phyloP scores from a whole-genome alignment of 2,329 filamentous ascomycete genomes.

The Aspergillus pseudotamarii region DNA sequence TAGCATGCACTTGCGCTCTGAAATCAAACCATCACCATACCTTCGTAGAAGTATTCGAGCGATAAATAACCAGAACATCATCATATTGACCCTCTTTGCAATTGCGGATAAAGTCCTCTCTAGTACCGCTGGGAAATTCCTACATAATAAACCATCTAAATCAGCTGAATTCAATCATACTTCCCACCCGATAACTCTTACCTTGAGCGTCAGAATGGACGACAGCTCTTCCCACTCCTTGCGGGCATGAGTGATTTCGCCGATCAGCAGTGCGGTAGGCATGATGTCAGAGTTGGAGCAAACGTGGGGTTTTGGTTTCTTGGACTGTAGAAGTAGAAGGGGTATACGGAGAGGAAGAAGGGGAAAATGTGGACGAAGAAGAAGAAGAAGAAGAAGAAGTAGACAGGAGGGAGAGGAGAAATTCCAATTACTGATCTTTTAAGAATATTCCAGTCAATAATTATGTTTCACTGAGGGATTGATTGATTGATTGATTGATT shows the following conservation, averaged over 20 bases:
- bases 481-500: not conserved
- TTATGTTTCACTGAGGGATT: not conserved
- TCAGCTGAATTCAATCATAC: not conserved
- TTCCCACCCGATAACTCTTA: conserved; percentile 15
- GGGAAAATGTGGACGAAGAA: conserved; percentile 1
- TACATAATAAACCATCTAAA: conserved; percentile 23
- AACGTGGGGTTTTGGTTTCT: conserved; percentile 2
- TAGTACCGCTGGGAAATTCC: conserved; percentile 57
- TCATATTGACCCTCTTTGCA: conserved; percentile 59
- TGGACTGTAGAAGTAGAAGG: too few species aligned
- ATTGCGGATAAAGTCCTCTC: conserved; percentile 59
- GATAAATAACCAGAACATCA: conserved; percentile 59
- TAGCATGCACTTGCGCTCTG: not conserved
- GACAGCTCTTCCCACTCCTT: conserved; percentile 48
- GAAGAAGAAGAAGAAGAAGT: not conserved
- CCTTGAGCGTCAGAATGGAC: conserved; percentile 46
- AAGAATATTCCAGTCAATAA: not conserved
- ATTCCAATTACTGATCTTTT: conserved; percentile 4
- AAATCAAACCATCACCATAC: conserved; percentile 21
- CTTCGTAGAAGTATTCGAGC: conserved; percentile 60
- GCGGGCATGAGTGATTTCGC: conserved; percentile 45
- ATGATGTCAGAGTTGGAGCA: conserved; percentile 31
- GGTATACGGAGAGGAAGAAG: not conserved
- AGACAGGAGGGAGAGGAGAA: conserved; percentile 9
- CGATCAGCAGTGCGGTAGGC: conserved; percentile 48